These are phyloP conservation scores for Rhodotorula glutinis DNA, from an alignment of 1,284 basidiomycete species.

Conservation along the genomic window DNA sequence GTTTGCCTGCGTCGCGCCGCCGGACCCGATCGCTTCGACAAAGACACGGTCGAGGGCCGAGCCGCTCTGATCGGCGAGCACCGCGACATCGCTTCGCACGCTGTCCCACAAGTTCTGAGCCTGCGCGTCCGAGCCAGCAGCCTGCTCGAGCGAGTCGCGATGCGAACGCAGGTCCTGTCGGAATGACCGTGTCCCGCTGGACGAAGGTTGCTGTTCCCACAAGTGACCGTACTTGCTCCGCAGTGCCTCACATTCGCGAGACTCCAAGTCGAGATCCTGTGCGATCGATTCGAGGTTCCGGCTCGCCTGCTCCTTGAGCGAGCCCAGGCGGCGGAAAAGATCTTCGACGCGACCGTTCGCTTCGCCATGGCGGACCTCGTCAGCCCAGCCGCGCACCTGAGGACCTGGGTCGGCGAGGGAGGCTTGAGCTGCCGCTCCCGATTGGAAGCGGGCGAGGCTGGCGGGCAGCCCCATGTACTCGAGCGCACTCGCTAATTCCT, in stretches of 20 bases:
- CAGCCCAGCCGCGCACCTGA: conserved; percentile 71
- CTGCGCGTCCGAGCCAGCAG: conserved; percentile 72
- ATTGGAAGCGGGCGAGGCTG: conserved; percentile 70
- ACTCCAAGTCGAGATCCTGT: conserved; percentile 50
- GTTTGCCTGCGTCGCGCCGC: conserved; percentile 34
- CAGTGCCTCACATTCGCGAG: conserved; percentile 49
- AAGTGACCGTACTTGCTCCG: conserved; percentile 74
- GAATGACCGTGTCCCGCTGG: conserved; percentile 65
- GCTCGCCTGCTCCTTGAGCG: conserved; percentile 39
- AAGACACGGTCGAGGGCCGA: conserved; percentile 69
- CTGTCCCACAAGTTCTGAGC: conserved; percentile 71
- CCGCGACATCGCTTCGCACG: conserved; percentile 63
- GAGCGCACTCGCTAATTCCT: conserved; percentile 71
- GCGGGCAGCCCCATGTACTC: conserved; percentile 79
- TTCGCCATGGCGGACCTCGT: conserved; percentile 68
- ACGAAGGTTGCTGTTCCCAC: conserved; percentile 87
- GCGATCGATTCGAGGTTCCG: conserved; percentile 29
- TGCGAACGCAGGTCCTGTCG: conserved; percentile 80
- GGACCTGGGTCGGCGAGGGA: conserved; percentile 60
- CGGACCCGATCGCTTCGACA: conserved; percentile 50
- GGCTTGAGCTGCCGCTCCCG: conserved; percentile 66
- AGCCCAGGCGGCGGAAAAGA: conserved; percentile 57
- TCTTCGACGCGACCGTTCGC: conserved; percentile 63
- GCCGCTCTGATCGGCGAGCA: conserved; percentile 59
- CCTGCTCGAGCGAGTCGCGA: conserved; percentile 69